A percentile compares a stretch with the other conserved stretches of the same genome.
These are phyloP conservation scores for Solanum hybrid DNA, from an alignment of 305 asterid species.

Conservation along the genomic window DNA sequence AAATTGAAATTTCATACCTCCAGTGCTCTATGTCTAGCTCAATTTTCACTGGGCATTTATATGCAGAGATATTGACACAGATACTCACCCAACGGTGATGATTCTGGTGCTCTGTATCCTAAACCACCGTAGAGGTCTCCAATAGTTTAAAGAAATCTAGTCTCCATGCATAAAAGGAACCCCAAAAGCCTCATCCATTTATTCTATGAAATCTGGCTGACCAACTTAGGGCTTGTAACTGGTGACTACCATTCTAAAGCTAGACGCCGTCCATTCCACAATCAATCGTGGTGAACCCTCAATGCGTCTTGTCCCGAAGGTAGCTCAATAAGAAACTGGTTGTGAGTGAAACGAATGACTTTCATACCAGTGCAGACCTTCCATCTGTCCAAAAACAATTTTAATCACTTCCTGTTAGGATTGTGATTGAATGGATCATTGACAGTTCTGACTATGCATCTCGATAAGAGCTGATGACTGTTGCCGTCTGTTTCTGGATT, in stretches of 20 bases:
- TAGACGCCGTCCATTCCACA: neutral
- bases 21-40: neutral
- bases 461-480: neutral
- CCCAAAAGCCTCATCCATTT: neutral
- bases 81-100: neutral
- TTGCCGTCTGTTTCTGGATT: neutral
- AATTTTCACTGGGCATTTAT: neutral
- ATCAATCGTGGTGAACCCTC: neutral
- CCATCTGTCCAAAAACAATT: neutral
- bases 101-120: neutral
- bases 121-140: neutral
- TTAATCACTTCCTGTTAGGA: neutral
- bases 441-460: neutral
- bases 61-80: neutral
- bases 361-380: neutral
- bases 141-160: neutral
- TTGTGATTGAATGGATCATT: neutral
- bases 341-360: neutral
- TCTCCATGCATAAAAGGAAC: neutral
- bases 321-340: neutral
- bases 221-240: neutral
- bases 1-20: neutral
- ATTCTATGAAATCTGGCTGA: neutral
- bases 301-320: neutral
- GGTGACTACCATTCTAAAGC: neutral